Evolutionary conservation across 768 basidiomycete genomes (phyloP).

Genomic region (Roridomyces roridus): DNA sequence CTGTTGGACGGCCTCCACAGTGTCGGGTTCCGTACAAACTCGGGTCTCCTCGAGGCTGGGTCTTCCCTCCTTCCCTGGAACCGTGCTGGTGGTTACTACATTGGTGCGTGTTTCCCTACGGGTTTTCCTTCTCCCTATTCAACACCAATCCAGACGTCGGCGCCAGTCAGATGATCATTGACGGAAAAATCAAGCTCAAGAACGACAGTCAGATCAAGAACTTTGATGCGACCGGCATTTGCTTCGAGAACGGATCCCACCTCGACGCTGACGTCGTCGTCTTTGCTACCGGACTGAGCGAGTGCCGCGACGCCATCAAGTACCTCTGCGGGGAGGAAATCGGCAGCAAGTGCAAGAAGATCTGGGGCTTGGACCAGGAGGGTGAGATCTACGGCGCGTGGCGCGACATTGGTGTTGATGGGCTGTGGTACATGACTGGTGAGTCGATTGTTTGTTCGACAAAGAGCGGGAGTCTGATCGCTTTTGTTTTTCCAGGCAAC

Average conservation of each 20-base stretch:
- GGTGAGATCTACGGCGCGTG: constrained; percentile 60
- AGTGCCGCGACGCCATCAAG: too few relatives aligned
- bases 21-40: constrained; percentile 52
- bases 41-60: constrained; percentile 51
- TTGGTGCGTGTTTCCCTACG: constrained; percentile 48
- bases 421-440: constrained; percentile 68
- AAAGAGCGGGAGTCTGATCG: background rate
- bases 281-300: constrained; percentile 50
- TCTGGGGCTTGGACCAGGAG: constrained; percentile 72
- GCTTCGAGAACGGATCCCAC: constrained; percentile 55
- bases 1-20: constrained; percentile 52
- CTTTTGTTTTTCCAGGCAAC: constrained; percentile 45
- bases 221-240: constrained; percentile 49
- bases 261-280: constrained; percentile 61
- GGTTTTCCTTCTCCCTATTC: too few relatives aligned
- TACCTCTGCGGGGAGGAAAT: too few relatives aligned
- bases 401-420: constrained; percentile 55
- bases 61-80: constrained; percentile 42
- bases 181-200: constrained; percentile 76
- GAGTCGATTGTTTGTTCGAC: background rate
- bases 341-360: constrained; percentile 43
- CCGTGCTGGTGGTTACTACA: constrained; percentile 59
- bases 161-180: constrained; percentile 61
- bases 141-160: constrained; percentile 51
- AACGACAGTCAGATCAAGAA: constrained; percentile 54